Conservation (phyloP, 1,284 basidiomycete species). For the Marasmius oreades region DNA sequence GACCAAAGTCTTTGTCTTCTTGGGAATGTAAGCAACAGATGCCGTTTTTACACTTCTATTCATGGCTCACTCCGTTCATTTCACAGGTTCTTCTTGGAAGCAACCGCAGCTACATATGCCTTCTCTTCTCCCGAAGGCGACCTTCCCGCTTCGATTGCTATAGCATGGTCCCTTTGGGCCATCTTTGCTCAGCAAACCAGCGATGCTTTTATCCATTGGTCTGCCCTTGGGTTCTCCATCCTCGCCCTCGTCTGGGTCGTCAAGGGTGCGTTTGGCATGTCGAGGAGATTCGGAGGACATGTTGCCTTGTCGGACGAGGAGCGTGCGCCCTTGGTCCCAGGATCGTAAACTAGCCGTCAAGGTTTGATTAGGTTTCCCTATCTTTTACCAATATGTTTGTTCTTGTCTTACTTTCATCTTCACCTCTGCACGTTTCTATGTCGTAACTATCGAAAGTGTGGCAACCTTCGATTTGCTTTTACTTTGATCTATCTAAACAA, state of each 20-base stretch:
- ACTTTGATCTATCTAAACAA: too few relatives aligned
- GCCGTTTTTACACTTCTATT: background rate
- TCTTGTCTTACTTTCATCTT: background rate
- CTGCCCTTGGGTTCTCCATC: constrained; percentile 81
- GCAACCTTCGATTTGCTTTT: too few relatives aligned
- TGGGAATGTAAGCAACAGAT: constrained; percentile 56
- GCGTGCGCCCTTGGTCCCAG: constrained; percentile 67
- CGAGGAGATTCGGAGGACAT: constrained; percentile 35
- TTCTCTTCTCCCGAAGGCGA: constrained; percentile 89
- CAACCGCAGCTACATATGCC: constrained; percentile 87
- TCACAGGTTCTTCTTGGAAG: constrained; percentile 85
- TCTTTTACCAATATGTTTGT: background rate
- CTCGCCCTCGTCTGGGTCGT: constrained; percentile 81
- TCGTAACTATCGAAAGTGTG: too few relatives aligned
- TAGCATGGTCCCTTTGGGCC: constrained; percentile 80
- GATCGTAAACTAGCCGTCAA: background rate
- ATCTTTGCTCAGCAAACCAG: constrained; percentile 72
- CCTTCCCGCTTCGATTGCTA: constrained; percentile 83
- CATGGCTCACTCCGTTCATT: background rate
- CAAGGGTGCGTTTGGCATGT: constrained; percentile 64
- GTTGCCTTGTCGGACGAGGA: constrained; percentile 80
- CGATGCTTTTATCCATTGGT: constrained; percentile 86
- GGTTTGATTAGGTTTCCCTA: background rate
- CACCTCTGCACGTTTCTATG: too few relatives aligned
- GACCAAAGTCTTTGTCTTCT: constrained; percentile 94